Evolutionary conservation across 2,329 filamentous ascomycete genomes (phyloP).

Genomic region (Achaetomium macrosporum): DNA sequence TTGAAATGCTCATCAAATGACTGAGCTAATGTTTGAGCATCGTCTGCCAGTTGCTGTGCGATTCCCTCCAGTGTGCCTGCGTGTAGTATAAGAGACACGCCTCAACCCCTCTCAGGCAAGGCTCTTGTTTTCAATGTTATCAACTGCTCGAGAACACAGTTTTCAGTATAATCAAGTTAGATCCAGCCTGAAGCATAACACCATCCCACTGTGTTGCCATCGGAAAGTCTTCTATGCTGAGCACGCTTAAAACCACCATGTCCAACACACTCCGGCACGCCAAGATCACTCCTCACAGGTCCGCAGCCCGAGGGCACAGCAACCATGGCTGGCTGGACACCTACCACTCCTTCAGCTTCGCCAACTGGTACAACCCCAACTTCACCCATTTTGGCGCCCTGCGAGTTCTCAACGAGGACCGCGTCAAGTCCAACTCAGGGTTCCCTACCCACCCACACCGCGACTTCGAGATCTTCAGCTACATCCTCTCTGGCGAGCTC

Average conservation of each 20-base stretch:
- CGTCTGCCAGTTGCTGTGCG: background rate
- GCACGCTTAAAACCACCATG: conserved; percentile 46
- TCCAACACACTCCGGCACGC: conserved; percentile 59
- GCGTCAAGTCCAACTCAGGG: conserved; percentile 65
- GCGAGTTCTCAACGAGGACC: conserved; percentile 84
- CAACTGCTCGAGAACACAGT: conserved; percentile 15
- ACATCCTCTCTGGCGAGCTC: conserved; percentile 78
- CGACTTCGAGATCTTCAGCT: conserved; percentile 86
- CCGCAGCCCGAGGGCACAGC: conserved; percentile 64
- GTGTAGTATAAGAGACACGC: conserved; percentile 30
- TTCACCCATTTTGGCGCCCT: conserved; percentile 68
- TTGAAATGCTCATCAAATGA: conserved; percentile 13
- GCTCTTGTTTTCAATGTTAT: conserved; percentile 28
- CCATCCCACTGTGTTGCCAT: background rate
- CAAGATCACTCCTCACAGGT: conserved; percentile 70
- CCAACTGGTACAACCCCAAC: conserved; percentile 60
- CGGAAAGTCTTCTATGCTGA: conserved; percentile 27
- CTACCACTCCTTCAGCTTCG: conserved; percentile 83
- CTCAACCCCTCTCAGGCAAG: conserved; percentile 18
- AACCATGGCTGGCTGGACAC: conserved; percentile 85
- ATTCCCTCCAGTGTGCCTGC: background rate
- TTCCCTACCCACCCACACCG: conserved; percentile 83
- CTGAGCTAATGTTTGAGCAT: background rate
- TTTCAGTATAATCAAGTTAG: conserved; percentile 4
- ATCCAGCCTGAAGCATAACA: background rate